These are phyloP conservation scores for Yamadazyma pseudoaaseri DNA, from an alignment of 1,139 yeast genomes.

Conservation along the genomic window DNA sequence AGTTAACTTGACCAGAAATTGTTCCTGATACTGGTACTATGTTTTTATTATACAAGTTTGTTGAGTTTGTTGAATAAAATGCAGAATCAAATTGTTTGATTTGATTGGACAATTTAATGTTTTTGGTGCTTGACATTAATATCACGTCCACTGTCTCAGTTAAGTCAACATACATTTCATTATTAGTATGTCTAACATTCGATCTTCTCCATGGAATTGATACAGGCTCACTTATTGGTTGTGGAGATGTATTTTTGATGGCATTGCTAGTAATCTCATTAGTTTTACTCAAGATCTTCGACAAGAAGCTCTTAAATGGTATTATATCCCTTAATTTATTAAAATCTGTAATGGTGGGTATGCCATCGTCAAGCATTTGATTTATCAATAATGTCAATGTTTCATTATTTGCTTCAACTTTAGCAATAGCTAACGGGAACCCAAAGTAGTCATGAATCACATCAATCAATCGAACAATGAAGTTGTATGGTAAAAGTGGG, in stretches of 20 bases:
- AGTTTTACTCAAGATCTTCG: constrained; percentile 36
- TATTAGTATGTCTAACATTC: constrained; percentile 63
- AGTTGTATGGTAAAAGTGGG: constrained; percentile 57
- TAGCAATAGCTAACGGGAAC: constrained; percentile 52
- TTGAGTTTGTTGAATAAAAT: constrained; percentile 26
- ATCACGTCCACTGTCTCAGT: constrained; percentile 57
- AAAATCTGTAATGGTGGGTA: constrained; percentile 70
- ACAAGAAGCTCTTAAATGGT: constrained; percentile 52
- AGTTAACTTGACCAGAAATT: constrained; percentile 64
- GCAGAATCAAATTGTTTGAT: constrained; percentile 34
- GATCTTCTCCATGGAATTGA: constrained; percentile 72
- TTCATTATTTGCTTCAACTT: constrained; percentile 65
- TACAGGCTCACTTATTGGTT: constrained; percentile 4
- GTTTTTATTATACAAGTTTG: constrained; percentile 12
- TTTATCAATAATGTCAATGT: constrained; percentile 51
- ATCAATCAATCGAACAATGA: constrained; percentile 50
- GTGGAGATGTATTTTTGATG: constrained; percentile 9
- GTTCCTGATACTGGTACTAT: constrained; percentile 50
- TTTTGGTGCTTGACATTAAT: constrained; percentile 17
- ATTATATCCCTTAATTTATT: constrained; percentile 70
- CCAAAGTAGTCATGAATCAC: constrained; percentile 61
- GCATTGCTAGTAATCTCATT: constrained; percentile 27
- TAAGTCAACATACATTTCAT: constrained; percentile 81
- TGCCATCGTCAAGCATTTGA: constrained; percentile 73
- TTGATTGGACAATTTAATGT: constrained; percentile 9